Percentiles rank a stretch among this genome's conserved stretches.
Conservation (phyloP, 2,329 filamentous ascomycete species). For the Falciphora oryzae region DNA sequence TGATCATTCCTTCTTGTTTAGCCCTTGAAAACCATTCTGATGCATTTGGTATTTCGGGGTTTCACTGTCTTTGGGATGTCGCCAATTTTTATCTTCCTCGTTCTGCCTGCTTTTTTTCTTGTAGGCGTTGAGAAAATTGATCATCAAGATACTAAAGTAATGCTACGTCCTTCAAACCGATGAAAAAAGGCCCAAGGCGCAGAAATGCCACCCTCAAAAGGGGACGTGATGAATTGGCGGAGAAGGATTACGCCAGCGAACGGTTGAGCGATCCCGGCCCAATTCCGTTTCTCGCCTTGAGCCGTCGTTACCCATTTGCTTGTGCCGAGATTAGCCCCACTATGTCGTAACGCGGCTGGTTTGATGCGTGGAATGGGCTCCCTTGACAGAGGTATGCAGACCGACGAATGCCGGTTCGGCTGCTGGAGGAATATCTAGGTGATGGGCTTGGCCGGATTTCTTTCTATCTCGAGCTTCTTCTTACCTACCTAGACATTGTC, state of each 20-base stretch:
- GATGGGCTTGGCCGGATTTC: background rate
- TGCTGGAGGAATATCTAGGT: background rate
- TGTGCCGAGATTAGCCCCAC: background rate
- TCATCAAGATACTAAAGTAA: too few species aligned
- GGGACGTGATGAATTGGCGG: too few species aligned
- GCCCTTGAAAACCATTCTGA: too few species aligned
- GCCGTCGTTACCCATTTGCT: background rate
- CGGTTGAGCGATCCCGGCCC: background rate
- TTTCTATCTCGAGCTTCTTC: background rate
- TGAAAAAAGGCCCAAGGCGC: too few species aligned
- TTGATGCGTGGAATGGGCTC: background rate
- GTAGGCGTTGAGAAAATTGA: too few species aligned
- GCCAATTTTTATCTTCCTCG: too few species aligned
- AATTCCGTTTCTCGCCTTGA: background rate
- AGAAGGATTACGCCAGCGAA: background rate
- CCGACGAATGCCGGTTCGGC: background rate
- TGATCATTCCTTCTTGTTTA: too few species aligned
- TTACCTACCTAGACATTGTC: background rate
- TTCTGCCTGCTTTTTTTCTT: too few species aligned
- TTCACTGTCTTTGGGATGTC: too few species aligned
- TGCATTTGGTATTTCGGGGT: too few species aligned
- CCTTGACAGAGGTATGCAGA: background rate
- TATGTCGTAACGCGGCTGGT: background rate
- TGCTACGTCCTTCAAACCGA: too few species aligned
- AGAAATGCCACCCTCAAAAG: too few species aligned